A percentile compares a stretch with the other conserved stretches of the same genome.
phyloP scores from a whole-genome alignment of 148 eudicot species.

The Fagopyrum homotropicum region DNA sequence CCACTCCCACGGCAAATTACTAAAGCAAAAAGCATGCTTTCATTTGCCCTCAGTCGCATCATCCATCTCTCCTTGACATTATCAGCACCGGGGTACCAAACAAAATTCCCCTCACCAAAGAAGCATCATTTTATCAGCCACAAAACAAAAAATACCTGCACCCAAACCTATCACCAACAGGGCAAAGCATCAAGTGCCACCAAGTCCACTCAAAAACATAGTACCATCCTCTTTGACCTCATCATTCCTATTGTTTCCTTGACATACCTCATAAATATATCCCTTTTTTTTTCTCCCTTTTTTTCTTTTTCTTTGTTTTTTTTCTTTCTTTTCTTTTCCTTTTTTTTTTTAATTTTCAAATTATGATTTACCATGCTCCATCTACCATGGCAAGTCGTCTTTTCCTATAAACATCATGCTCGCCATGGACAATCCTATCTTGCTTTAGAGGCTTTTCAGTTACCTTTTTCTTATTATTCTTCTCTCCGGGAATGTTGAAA shows the following conservation, averaged over 20 bases:
- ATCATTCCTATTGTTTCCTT: slow-evolving; percentile 12
- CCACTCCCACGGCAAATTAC: not conserved
- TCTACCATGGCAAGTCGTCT: slow-evolving; percentile 7
- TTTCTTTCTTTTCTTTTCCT: not conserved
- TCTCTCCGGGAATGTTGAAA: not conserved
- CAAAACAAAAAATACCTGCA: slow-evolving; percentile 12
- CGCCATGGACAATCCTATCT: slow-evolving; percentile 3
- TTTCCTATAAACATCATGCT: slow-evolving; percentile 8
- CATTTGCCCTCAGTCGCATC: not conserved
- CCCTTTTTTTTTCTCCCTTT: not conserved
- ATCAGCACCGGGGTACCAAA: slow-evolving; percentile 9
- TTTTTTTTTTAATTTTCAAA: not conserved
- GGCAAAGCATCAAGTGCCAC: slow-evolving; percentile 8
- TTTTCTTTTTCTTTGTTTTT: slow-evolving; percentile 5
- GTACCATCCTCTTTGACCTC: slow-evolving; percentile 13
- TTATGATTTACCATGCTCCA: not conserved
- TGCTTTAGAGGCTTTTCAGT: not conserved
- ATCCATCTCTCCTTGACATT: not conserved
- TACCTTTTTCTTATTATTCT: slow-evolving; percentile 1
- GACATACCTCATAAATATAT: not conserved
- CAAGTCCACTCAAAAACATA: slow-evolving; percentile 14
- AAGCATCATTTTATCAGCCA: slow-evolving; percentile 16
- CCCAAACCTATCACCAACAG: slow-evolving; percentile 19
- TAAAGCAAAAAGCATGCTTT: not conserved
- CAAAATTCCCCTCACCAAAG: slow-evolving; percentile 23